Conservation (phyloP, 495 filamentous ascomycete genomes). For the Xylaria telfairii region DNA sequence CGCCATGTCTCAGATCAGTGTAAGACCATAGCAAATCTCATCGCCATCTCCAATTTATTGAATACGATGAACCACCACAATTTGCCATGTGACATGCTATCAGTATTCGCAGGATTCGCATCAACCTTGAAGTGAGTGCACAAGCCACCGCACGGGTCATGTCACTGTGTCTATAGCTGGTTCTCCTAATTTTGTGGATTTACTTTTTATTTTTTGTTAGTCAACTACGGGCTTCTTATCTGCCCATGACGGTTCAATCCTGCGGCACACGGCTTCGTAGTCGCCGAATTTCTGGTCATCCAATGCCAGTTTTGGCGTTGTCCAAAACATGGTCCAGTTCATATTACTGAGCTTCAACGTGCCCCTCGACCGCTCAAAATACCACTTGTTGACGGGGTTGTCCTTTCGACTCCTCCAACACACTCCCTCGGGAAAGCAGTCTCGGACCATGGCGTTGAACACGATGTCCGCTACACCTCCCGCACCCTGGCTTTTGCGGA, state of each 20-base stretch:
- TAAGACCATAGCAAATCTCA: not conserved
- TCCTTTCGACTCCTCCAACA: conserved; percentile 81
- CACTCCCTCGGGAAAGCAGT: conserved; percentile 81
- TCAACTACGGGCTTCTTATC: conserved; percentile 70
- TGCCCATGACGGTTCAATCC: conserved; percentile 82
- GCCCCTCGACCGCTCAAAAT: conserved; percentile 87
- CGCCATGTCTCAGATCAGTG: not conserved
- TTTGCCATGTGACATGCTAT: not conserved
- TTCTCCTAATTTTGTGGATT: not conserved
- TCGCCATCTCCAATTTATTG: not conserved
- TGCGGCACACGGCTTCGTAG: conserved; percentile 82
- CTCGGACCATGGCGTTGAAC: conserved; percentile 91
- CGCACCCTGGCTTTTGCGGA: conserved; percentile 84
- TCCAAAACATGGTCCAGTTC: conserved; percentile 99
- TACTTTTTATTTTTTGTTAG: conserved; percentile 40
- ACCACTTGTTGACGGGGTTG: conserved; percentile 93
- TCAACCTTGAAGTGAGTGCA: not conserved
- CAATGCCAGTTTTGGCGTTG: conserved; percentile 65
- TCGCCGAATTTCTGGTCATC: conserved; percentile 67
- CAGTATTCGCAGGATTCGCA: no score
- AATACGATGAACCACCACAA: not conserved
- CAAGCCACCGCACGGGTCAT: not conserved
- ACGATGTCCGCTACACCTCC: conserved; percentile 94
- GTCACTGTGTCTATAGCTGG: not conserved
- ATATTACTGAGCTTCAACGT: conserved; percentile 77